These are phyloP conservation scores for Ramalina intermedia DNA, from an alignment of 495 filamentous ascomycete species.

Conservation along the genomic window DNA sequence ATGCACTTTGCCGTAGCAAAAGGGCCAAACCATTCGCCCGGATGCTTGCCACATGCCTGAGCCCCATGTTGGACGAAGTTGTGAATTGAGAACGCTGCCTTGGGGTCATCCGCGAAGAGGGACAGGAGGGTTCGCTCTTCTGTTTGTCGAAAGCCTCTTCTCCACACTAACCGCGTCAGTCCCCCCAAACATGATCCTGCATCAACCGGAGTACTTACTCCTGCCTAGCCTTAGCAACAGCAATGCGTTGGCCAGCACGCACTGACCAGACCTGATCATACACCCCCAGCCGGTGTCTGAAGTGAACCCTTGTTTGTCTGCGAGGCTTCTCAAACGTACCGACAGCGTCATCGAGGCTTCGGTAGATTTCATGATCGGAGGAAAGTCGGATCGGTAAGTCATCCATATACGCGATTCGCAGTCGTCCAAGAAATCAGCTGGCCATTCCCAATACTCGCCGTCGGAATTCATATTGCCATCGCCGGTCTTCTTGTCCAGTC, in stretches of 20 bases:
- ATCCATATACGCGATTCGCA: constrained; percentile 93
- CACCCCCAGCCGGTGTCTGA: constrained; percentile 97
- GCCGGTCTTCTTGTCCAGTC: background rate
- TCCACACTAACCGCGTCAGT: constrained; percentile 54
- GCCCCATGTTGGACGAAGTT: constrained; percentile 85
- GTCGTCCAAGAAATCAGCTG: constrained; percentile 71
- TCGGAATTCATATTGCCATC: background rate
- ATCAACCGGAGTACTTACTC: constrained; percentile 35
- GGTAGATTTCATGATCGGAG: constrained; percentile 63
- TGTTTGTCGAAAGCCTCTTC: constrained; percentile 37
- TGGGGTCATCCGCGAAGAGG: constrained; percentile 76
- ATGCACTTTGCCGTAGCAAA: constrained; percentile 94
- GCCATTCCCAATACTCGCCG: constrained; percentile 40
- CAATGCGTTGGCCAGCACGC: constrained; percentile 77
- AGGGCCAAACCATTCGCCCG: constrained; percentile 99
- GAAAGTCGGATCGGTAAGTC: constrained; percentile 85
- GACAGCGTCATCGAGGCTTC: constrained; percentile 71
- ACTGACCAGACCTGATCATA: constrained; percentile 96
- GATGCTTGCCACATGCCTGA: constrained; percentile 77
- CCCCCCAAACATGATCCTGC: background rate
- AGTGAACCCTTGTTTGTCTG: constrained; percentile 70
- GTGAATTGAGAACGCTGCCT: constrained; percentile 88
- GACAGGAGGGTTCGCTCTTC: constrained; percentile 64
- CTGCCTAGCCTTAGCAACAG: constrained; percentile 58
- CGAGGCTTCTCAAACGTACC: constrained; percentile 70